Evolutionary conservation across 1,139 yeast species (phyloP).

Genomic region (Scheffersomyces lignicola): DNA sequence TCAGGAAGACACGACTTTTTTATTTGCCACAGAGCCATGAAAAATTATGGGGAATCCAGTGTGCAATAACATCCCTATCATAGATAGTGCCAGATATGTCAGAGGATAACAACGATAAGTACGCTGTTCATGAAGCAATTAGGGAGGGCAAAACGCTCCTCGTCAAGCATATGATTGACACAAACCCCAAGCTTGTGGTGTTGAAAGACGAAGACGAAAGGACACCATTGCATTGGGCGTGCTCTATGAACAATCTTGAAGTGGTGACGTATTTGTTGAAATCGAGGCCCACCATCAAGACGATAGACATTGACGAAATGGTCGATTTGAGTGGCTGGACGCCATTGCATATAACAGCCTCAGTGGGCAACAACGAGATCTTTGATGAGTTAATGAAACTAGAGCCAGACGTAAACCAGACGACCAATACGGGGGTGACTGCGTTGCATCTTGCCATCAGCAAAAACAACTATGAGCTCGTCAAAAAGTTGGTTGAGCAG

Average conservation of each 20-base stretch:
- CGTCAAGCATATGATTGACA: constrained; percentile 48
- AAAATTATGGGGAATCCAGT: too few species aligned
- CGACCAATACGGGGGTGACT: constrained; percentile 71
- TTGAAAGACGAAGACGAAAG: constrained; percentile 71
- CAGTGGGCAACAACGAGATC: constrained; percentile 65
- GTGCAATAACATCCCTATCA: too few species aligned
- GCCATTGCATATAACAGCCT: constrained; percentile 77
- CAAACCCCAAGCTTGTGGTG: constrained; percentile 47
- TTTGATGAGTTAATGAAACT: constrained; percentile 37
- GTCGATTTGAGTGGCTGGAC: constrained; percentile 85
- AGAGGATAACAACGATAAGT: constrained; percentile 14
- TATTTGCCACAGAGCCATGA: too few species aligned
- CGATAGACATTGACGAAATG: constrained; percentile 64
- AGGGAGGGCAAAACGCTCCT: constrained; percentile 52
- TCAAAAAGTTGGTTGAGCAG: constrained; percentile 47
- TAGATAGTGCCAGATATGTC: too few species aligned
- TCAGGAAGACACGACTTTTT: too few species aligned
- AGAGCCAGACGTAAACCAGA: constrained; percentile 41
- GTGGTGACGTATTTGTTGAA: constrained; percentile 53
- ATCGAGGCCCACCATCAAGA: constrained; percentile 24
- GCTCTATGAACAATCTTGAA: constrained; percentile 58
- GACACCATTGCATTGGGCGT: constrained; percentile 89
- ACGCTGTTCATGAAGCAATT: constrained; percentile 57
- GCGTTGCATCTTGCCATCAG: constrained; percentile 75
- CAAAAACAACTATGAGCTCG: constrained; percentile 59